phyloP scores from a whole-genome alignment of 228 moss, liverwort and hornwort species.

The Sphagnum fallax region DNA sequence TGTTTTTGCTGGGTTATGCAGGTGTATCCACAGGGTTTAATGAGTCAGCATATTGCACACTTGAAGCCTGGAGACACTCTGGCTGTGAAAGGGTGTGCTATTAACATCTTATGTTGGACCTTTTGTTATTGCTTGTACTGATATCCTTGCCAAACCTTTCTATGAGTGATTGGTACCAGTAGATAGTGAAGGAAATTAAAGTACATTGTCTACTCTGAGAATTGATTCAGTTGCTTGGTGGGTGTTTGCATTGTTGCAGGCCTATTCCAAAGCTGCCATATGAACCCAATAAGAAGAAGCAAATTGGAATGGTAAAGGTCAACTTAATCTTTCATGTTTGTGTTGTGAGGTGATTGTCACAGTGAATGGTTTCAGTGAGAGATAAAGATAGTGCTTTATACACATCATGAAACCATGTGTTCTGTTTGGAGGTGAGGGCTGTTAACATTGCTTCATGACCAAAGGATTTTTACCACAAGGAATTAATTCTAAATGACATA shows the following conservation, averaged over 20 bases:
- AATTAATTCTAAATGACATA: too few relatives aligned
- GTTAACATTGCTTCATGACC: too few relatives aligned
- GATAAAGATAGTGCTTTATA: too few relatives aligned
- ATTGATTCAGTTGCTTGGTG: not conserved
- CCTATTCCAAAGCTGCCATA: slow-evolving; percentile 86
- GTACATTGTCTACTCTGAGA: not conserved
- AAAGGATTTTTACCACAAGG: too few relatives aligned
- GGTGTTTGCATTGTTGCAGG: slow-evolving; percentile 31
- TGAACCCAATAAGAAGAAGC: slow-evolving; percentile 81
- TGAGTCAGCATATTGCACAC: slow-evolving; percentile 51
- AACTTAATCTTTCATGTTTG: too few relatives aligned
- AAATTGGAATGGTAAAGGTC: slow-evolving; percentile 81
- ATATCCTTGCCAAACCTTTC: not conserved
- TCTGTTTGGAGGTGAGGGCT: too few relatives aligned
- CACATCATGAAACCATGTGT: too few relatives aligned
- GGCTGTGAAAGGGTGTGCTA: slow-evolving; percentile 38
- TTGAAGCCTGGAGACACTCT: slow-evolving; percentile 46
- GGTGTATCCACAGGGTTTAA: slow-evolving; percentile 31
- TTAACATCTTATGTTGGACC: not conserved
- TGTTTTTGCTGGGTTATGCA: too few relatives aligned
- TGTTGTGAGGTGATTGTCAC: too few relatives aligned
- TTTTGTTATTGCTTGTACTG: slow-evolving; percentile 1
- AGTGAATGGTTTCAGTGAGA: too few relatives aligned
- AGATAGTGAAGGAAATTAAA: not conserved
- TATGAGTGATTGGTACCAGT: not conserved